Conservation (phyloP, 495 filamentous ascomycete genomes). For the Neurospora cerealis region DNA sequence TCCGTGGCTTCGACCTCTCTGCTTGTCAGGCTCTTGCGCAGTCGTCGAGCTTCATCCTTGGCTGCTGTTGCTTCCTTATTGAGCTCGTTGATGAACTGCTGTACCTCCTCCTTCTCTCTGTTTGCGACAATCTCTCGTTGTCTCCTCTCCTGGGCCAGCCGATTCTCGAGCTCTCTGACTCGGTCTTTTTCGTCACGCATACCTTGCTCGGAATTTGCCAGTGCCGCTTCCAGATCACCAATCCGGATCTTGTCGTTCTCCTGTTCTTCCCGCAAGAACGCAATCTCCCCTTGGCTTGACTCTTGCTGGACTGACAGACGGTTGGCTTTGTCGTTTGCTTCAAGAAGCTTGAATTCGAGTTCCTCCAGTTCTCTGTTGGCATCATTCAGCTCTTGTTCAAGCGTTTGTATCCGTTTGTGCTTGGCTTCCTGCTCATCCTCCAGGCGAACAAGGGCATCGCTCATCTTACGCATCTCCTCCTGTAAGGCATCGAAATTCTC, state of each 20-base stretch:
- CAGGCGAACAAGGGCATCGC: constrained; percentile 70
- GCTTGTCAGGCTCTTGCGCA: constrained; percentile 70
- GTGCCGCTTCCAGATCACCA: constrained; percentile 73
- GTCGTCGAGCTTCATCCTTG: constrained; percentile 75
- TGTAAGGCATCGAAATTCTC: constrained; percentile 82
- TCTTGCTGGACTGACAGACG: constrained; percentile 83
- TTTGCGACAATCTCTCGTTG: constrained; percentile 80
- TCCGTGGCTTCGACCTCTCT: constrained; percentile 80
- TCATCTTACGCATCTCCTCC: constrained; percentile 81
- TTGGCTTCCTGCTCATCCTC: constrained; percentile 77
- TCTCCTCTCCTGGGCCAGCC: constrained; percentile 65
- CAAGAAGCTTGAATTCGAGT: constrained; percentile 62
- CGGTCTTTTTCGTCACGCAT: constrained; percentile 76
- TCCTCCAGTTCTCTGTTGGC: constrained; percentile 68
- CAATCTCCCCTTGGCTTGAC: constrained; percentile 84
- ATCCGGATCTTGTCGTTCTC: constrained; percentile 98
- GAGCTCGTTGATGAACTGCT: constrained; percentile 67
- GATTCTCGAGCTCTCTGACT: constrained; percentile 64
- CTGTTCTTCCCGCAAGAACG: constrained; percentile 93
- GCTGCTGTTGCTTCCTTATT: constrained; percentile 68
- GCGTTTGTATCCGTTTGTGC: constrained; percentile 50
- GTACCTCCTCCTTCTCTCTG: constrained; percentile 76
- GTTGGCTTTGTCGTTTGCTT: constrained; percentile 76
- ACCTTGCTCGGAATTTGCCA: constrained; percentile 61
- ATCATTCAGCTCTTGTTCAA: constrained; percentile 65